Conservation (phyloP, 768 basidiomycete species). For the Plicaturopsis crispa region DNA sequence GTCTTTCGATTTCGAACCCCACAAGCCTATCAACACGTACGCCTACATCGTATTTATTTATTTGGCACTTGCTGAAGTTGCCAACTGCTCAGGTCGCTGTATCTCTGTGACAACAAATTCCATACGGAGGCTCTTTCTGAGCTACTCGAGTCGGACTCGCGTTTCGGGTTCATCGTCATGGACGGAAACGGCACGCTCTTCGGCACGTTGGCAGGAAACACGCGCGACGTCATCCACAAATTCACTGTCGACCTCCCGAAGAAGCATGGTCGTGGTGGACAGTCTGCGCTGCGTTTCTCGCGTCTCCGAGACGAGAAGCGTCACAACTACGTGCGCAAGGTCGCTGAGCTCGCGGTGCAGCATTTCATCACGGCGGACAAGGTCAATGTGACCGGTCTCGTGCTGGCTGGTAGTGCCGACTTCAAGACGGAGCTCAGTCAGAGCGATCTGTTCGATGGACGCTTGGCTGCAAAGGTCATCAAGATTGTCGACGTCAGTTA, state of each 20-base stretch:
- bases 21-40: slow-evolving; percentile 98
- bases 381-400: slow-evolving; percentile 94
- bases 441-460: slow-evolving; percentile 92
- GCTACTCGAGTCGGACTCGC: slow-evolving; percentile 92
- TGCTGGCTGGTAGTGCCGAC: slow-evolving; percentile 95
- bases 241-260: slow-evolving; percentile 99
- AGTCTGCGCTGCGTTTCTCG: slow-evolving; percentile 98
- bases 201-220: slow-evolving; percentile 93
- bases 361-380: slow-evolving; percentile 98
- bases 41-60: slow-evolving; percentile 17
- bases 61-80: neutral
- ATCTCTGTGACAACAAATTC: slow-evolving; percentile 99
- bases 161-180: slow-evolving; percentile 99
- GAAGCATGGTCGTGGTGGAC: slow-evolving; percentile 99
- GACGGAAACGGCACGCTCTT: slow-evolving; percentile 97
- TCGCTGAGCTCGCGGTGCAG: slow-evolving; percentile 94
- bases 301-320: slow-evolving; percentile 98
- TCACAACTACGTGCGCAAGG: slow-evolving; percentile 99
- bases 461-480: slow-evolving; percentile 87
- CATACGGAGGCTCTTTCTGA: slow-evolving; percentile 97
- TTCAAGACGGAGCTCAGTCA: slow-evolving; percentile 98
- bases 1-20: slow-evolving; percentile 96
- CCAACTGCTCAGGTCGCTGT: slow-evolving; percentile 63
- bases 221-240: slow-evolving; percentile 95
- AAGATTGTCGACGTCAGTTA: slow-evolving; percentile 99